A percentile compares a stretch with the other conserved stretches of the same genome.
phyloP scores from a whole-genome alignment of 179 eudicot genomes.

The Beta macrorhiza region DNA sequence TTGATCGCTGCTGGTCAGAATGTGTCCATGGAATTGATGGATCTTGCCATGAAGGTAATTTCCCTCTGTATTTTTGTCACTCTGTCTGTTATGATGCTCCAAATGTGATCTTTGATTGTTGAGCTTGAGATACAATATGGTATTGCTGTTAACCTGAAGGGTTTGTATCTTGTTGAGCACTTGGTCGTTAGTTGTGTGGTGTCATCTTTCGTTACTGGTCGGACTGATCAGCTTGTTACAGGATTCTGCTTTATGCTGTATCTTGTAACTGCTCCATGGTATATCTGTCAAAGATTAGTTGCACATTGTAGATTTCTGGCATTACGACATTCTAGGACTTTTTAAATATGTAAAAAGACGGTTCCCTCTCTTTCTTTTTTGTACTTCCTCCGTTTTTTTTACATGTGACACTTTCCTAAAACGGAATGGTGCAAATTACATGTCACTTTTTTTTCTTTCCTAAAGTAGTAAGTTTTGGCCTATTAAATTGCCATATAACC shows the following conservation, averaged over 20 bases:
- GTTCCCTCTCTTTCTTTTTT: too few species aligned
- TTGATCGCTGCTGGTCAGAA: conserved; percentile 97
- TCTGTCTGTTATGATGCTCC: background rate
- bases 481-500: too few species aligned
- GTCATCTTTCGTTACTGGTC: background rate
- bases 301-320: background rate
- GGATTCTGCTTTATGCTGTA: background rate
- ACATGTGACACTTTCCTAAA: too few species aligned
- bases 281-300: background rate
- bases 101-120: background rate
- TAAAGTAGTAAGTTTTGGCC: too few species aligned
- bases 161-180: conserved; percentile 1
- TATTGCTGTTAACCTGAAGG: background rate
- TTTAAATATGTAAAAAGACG: background rate
- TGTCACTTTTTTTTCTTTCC: too few species aligned
- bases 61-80: conserved; percentile 5
- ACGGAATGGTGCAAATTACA: too few species aligned
- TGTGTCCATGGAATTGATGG: conserved; percentile 79
- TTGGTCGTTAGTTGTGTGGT: background rate
- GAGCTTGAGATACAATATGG: background rate
- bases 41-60: conserved; percentile 97
- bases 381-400: too few species aligned
- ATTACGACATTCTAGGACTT: background rate
- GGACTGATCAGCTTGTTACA: background rate
- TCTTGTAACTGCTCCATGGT: background rate